A percentile compares a stretch with the other conserved stretches of the same genome.
phyloP scores from a whole-genome alignment of 2,329 filamentous ascomycete species.

The Chaetomium globosum region DNA sequence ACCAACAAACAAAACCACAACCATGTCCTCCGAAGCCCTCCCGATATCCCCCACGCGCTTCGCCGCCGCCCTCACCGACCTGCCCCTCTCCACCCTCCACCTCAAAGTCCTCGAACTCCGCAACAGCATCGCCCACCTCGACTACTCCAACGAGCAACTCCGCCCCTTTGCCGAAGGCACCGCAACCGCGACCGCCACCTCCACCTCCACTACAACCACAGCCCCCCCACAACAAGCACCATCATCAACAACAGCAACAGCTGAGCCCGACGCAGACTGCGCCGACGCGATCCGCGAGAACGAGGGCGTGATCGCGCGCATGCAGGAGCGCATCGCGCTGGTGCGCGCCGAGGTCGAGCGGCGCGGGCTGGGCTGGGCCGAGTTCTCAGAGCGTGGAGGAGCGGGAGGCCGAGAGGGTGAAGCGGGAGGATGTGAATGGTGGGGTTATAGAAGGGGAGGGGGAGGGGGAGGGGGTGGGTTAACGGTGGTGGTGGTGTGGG shows the following conservation, averaged over 20 bases:
- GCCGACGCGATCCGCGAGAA: conserved; percentile 75
- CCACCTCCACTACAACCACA: conserved; percentile 7
- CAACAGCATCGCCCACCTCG: conserved; percentile 73
- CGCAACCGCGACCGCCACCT: conserved; percentile 38
- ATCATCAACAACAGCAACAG: neutral
- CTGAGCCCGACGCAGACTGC: conserved; percentile 66
- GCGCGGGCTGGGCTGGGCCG: conserved; percentile 59
- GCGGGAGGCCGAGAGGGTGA: conserved; percentile 39
- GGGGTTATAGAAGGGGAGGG: neutral
- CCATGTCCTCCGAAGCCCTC: conserved; percentile 63
- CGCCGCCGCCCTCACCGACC: conserved; percentile 66
- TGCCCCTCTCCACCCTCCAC: conserved; percentile 68
- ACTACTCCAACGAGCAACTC: conserved; percentile 73
- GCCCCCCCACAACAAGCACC: no score
- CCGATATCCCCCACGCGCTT: conserved; percentile 67
- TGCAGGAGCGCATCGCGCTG: conserved; percentile 66
- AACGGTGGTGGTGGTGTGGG: neutral
- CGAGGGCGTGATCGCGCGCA: conserved; percentile 66
- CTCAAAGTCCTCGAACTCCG: conserved; percentile 75
- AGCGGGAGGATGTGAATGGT: neutral
- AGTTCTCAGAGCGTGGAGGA: conserved; percentile 57
- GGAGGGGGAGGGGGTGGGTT: neutral
- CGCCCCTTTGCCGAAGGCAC: conserved; percentile 64
- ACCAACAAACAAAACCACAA: conserved; percentile 7
- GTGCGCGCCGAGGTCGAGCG: conserved; percentile 66